phyloP scores from a whole-genome alignment of 192 early-diverging fungal genomes.

The Rhizophagus sp. region DNA sequence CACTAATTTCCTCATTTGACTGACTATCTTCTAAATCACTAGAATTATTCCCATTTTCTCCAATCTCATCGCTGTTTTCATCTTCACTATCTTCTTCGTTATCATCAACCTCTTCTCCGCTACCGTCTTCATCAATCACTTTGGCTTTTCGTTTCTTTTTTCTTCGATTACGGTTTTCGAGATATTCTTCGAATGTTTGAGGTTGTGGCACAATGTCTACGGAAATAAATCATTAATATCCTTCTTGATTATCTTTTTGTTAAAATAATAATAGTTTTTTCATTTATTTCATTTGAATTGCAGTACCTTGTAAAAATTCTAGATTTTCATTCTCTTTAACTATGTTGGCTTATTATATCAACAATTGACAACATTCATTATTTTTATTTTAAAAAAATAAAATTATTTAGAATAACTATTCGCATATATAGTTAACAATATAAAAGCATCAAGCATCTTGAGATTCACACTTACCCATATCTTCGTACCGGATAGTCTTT shows the following conservation, averaged over 20 bases:
- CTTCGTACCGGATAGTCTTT: constrained; percentile 72
- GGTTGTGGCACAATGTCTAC: neutral
- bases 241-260: neutral
- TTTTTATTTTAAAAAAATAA: neutral
- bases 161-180: neutral
- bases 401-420: neutral
- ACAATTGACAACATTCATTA: neutral
- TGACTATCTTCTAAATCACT: neutral
- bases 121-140: neutral
- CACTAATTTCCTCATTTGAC: neutral
- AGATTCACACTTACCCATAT: constrained; percentile 56
- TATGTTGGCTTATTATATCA: constrained; percentile 29
- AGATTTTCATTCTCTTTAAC: constrained; percentile 41
- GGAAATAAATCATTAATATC: neutral
- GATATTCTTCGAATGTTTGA: neutral
- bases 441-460: neutral
- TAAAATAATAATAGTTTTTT: neutral
- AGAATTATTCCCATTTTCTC: constrained; percentile 29
- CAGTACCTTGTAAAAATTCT: constrained; percentile 36
- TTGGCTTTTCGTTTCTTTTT: neutral
- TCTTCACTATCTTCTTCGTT: constrained; percentile 39
- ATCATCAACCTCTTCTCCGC: constrained; percentile 27
- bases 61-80: constrained; percentile 37
- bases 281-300: neutral
- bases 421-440: neutral